Conservation (phyloP, 768 basidiomycete species). For the Peribolospora kevripleyi region DNA sequence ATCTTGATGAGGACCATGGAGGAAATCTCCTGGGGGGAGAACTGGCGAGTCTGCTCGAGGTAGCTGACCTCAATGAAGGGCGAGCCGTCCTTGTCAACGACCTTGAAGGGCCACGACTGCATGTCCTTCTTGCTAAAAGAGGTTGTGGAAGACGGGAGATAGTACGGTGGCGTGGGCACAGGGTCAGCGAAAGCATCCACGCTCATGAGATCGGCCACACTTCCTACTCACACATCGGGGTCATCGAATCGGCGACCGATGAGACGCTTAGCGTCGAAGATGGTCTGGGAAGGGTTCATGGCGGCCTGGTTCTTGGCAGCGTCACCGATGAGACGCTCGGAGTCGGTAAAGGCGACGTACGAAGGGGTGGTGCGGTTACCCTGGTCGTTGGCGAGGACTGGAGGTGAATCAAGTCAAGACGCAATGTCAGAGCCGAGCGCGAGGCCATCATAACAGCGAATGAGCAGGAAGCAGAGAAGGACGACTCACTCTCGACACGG, state of each 20-base stretch:
- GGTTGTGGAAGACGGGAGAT: slow-evolving; percentile 16
- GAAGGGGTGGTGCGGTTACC: slow-evolving; percentile 97
- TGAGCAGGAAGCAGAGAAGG: not conserved
- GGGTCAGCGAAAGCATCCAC: no score
- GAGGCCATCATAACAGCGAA: not conserved
- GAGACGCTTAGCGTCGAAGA: slow-evolving; percentile 97
- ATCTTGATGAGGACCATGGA: slow-evolving; percentile 98
- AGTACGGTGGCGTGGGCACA: slow-evolving; percentile 18
- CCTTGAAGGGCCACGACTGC: slow-evolving; percentile 84
- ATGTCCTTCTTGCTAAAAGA: slow-evolving; percentile 46
- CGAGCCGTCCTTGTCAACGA: slow-evolving; percentile 88
- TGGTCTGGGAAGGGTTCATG: slow-evolving; percentile 98
- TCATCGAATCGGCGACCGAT: slow-evolving; percentile 94
- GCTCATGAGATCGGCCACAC: slow-evolving; percentile 22
- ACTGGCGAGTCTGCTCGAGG: slow-evolving; percentile 79
- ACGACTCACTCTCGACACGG: slow-evolving; percentile 57
- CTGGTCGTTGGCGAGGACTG: slow-evolving; percentile 53
- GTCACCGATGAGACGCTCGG: slow-evolving; percentile 93
- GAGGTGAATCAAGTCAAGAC: no score
- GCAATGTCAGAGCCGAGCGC: not conserved
- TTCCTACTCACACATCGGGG: slow-evolving; percentile 60
- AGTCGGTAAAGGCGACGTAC: slow-evolving; percentile 84
- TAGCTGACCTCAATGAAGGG: slow-evolving; percentile 86
- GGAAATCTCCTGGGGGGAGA: slow-evolving; percentile 97
- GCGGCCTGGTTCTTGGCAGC: slow-evolving; percentile 97